A percentile compares a stretch with the other conserved stretches of the same genome.
phyloP scores from a whole-genome alignment of 192 early-diverging fungal genomes.

The Haplosporangium gracile region DNA sequence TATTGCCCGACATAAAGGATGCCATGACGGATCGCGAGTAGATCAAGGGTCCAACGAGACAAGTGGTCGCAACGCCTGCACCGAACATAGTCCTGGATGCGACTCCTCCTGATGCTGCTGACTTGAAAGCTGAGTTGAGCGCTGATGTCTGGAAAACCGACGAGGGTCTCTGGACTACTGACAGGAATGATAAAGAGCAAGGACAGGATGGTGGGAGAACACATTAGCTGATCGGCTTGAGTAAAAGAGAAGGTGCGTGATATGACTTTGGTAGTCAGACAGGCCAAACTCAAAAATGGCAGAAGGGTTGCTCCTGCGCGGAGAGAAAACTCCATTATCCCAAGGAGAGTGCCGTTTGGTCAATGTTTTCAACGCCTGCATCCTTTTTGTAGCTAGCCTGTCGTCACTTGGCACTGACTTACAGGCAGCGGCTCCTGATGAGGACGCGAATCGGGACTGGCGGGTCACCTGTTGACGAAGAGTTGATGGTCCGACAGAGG shows the following conservation, averaged over 20 bases:
- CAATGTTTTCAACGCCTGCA: no score
- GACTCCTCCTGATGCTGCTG: not conserved
- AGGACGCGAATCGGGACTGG: not conserved
- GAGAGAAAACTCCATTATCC: no score
- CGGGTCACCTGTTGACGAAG: not conserved
- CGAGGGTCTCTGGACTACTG: not conserved
- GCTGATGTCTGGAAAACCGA: not conserved
- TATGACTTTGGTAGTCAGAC: no score
- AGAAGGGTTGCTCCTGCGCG: no score
- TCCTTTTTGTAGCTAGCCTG: no score
- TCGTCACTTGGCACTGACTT: not conserved
- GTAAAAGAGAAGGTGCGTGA: not conserved
- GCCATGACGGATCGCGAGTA: not conserved
- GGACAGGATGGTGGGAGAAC: not conserved
- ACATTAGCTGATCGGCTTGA: not conserved
- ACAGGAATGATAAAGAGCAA: not conserved
- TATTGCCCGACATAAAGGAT: not conserved
- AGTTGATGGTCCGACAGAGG: not conserved
- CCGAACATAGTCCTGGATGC: slow-evolving; percentile 12
- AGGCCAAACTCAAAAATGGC: no score
- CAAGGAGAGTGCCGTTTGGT: no score
- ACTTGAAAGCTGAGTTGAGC: not conserved
- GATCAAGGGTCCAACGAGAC: slow-evolving; percentile 29
- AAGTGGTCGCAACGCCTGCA: slow-evolving; percentile 17
- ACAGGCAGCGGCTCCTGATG: not conserved